Evolutionary conservation across 768 basidiomycete species (phyloP).

Genomic region (Inosperma sp.): DNA sequence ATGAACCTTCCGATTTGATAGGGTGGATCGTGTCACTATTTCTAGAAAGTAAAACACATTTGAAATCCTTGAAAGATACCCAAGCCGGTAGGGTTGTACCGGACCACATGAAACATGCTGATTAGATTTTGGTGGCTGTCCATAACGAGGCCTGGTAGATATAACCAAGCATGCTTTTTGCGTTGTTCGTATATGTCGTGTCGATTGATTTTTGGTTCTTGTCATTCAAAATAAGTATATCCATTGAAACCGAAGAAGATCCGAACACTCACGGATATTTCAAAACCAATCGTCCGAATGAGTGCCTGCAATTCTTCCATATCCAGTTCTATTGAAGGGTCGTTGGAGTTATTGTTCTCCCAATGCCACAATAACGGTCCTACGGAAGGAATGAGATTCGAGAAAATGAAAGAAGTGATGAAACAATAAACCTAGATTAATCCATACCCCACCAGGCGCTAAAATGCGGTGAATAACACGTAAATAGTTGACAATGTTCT

Average conservation of each 20-base stretch:
- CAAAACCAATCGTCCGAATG: slow-evolving; percentile 72
- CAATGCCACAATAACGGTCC: slow-evolving; percentile 97
- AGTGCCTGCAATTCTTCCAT: slow-evolving; percentile 85
- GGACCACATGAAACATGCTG: neutral
- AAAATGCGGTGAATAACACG: slow-evolving; percentile 82
- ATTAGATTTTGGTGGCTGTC: slow-evolving; percentile 50
- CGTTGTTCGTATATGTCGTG: slow-evolving; percentile 84
- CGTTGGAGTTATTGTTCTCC: slow-evolving; percentile 80
- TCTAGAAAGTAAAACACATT: too few species aligned
- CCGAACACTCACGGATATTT: slow-evolving; percentile 58
- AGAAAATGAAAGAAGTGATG: neutral
- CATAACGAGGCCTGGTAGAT: slow-evolving; percentile 83
- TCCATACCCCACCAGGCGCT: slow-evolving; percentile 84
- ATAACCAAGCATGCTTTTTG: slow-evolving; percentile 77
- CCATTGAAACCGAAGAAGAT: neutral
- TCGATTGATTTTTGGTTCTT: slow-evolving; percentile 78
- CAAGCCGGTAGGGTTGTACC: neutral
- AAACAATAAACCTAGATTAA: slow-evolving; percentile 53
- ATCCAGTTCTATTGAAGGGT: slow-evolving; percentile 81
- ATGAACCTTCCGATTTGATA: too few species aligned
- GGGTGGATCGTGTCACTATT: too few species aligned
- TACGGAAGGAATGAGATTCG: slow-evolving; percentile 20
- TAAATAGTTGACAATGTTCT: slow-evolving; percentile 88
- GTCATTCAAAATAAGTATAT: slow-evolving; percentile 3
- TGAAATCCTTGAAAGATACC: neutral